These are phyloP conservation scores for Fusarium incarnatum DNA, from an alignment of 2,329 filamentous ascomycete species.

Conservation along the genomic window DNA sequence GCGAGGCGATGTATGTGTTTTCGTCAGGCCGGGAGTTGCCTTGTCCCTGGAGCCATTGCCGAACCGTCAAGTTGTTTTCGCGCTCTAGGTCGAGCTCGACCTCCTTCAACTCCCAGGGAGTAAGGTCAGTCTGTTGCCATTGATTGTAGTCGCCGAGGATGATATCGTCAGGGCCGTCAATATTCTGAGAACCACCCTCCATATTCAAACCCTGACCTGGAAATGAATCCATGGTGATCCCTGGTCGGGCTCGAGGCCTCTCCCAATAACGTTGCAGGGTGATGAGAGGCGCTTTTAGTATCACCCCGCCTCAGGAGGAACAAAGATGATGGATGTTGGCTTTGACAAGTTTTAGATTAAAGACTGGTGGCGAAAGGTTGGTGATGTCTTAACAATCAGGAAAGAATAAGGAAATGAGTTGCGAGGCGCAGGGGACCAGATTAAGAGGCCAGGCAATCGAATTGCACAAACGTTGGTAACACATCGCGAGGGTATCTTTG, in stretches of 20 bases:
- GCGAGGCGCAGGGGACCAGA: conserved; percentile 12
- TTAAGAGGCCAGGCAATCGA: conserved; percentile 14
- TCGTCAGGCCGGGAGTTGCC: conserved; percentile 28
- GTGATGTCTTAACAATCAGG: conserved; percentile 11
- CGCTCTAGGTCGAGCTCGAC: conserved; percentile 6
- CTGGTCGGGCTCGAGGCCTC: conserved; percentile 4
- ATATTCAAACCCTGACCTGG: neutral
- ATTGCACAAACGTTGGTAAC: conserved; percentile 14
- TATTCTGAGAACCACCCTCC: conserved; percentile 11
- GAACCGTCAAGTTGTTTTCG: conserved; percentile 7
- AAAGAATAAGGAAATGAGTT: conserved; percentile 9
- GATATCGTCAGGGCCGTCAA: conserved; percentile 22
- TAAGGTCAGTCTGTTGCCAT: conserved; percentile 9
- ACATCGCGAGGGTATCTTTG: conserved; percentile 23
- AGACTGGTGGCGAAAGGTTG: conserved; percentile 11
- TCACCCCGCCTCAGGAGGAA: conserved; percentile 25
- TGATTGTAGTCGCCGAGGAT: conserved; percentile 9
- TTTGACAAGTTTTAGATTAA: conserved; percentile 6
- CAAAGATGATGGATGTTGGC: conserved; percentile 21
- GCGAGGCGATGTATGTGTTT: conserved; percentile 26
- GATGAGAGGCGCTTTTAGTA: conserved; percentile 21
- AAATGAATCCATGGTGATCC: conserved; percentile 15
- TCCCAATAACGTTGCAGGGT: conserved; percentile 30
- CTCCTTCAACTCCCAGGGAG: conserved; percentile 16
- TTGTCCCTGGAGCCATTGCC: conserved; percentile 24